Conservation (phyloP, 257 asterid species). For the Ehretia macrophylla region DNA sequence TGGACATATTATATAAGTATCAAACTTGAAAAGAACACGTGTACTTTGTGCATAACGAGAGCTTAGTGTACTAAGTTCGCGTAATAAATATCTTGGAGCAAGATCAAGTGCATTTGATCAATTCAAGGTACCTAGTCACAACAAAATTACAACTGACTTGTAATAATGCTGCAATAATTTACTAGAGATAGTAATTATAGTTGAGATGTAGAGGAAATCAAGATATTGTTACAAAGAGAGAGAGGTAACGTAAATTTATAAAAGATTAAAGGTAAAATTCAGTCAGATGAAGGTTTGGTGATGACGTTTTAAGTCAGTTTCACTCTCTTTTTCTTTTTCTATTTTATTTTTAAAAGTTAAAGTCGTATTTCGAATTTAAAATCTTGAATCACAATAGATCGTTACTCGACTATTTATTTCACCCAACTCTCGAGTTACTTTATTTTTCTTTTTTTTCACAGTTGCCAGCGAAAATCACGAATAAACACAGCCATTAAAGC, state of each 20-base stretch:
- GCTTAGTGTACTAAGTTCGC: too few species aligned
- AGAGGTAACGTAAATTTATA: background rate
- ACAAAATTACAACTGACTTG: background rate
- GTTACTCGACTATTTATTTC: too few species aligned
- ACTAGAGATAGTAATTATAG: background rate
- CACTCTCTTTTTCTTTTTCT: too few species aligned
- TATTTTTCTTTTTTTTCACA: too few species aligned
- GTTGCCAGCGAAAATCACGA: slow-evolving; percentile 48
- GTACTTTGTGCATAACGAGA: too few species aligned
- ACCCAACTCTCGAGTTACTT: slow-evolving; percentile 9
- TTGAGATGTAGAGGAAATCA: background rate
- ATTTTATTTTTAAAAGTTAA: too few species aligned
- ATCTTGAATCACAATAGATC: too few species aligned
- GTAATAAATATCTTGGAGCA: too few species aligned
- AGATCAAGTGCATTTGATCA: background rate
- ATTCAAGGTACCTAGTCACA: background rate
- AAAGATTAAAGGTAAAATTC: slow-evolving; percentile 13
- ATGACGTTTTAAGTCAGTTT: slow-evolving; percentile 9
- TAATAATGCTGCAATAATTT: too few species aligned
- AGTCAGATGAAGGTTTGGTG: slow-evolving; percentile 22
- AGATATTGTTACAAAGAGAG: slow-evolving; percentile 8
- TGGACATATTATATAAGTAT: background rate
- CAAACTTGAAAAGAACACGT: too few species aligned
- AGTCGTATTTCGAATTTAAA: too few species aligned
- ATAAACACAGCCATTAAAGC: slow-evolving; percentile 36